Evolutionary conservation across 352 stramenopile species (phyloP).

Genomic region (Bremia lactucae): DNA sequence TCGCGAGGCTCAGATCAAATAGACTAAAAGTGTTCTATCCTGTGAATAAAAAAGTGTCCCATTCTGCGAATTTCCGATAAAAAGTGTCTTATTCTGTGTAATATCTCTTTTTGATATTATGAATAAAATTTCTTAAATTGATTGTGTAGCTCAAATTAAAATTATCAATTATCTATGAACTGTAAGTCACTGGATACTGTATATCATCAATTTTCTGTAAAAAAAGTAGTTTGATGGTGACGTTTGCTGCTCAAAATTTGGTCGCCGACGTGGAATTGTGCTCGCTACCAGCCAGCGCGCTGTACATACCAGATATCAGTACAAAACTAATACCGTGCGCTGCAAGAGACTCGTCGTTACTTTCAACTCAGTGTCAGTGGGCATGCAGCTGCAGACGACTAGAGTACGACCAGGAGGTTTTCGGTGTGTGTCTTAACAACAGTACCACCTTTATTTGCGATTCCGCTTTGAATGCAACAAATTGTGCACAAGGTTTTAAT

Average conservation of each 20-base stretch:
- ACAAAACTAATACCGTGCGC: conserved; percentile 5
- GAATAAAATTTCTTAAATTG: no score
- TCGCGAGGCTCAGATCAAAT: no score
- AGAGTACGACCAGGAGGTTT: conserved; percentile 2
- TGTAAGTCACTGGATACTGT: no score
- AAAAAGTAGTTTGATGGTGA: conserved; percentile 5
- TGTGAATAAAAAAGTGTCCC: no score
- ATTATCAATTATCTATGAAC: no score
- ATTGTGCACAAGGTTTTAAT: conserved; percentile 6
- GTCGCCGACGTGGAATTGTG: conserved; percentile 12
- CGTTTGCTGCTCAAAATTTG: conserved; percentile 1
- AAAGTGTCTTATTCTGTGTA: no score
- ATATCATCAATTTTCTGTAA: no score
- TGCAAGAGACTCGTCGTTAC: conserved; percentile 1
- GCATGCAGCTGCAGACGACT: conserved; percentile 15
- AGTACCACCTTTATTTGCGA: conserved; percentile 5
- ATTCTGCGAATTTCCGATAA: no score
- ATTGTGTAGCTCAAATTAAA: no score
- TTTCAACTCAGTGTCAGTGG: conserved; percentile 6
- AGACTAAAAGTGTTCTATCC: no score
- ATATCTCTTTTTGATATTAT: no score
- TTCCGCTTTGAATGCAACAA: conserved; percentile 5
- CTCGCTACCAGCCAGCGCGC: conserved; percentile 13
- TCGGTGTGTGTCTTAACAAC: conserved; percentile 10
- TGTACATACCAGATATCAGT: conserved; percentile 13